A percentile compares a stretch with the other conserved stretches of the same genome.
phyloP scores from a whole-genome alignment of 495 filamentous ascomycete genomes.

The Daldinia caldariorum region DNA sequence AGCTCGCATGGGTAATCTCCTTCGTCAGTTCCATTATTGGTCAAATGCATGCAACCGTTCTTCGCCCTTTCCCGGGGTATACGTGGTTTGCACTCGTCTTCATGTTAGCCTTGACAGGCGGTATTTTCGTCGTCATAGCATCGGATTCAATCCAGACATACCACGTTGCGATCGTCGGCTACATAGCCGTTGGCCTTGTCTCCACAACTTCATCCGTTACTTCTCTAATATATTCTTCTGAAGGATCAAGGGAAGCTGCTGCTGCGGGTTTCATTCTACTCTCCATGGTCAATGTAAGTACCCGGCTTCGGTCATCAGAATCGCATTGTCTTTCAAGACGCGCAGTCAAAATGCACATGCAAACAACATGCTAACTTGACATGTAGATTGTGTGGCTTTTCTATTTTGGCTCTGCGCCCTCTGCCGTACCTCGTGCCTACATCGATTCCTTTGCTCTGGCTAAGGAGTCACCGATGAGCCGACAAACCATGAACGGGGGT shows the following conservation, averaged over 20 bases:
- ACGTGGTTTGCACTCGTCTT: slow-evolving; percentile 91
- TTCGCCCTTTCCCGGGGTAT: slow-evolving; percentile 74
- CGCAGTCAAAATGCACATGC: not conserved
- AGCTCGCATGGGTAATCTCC: slow-evolving; percentile 95
- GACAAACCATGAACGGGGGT: slow-evolving; percentile 72
- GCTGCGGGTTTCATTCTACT: slow-evolving; percentile 95
- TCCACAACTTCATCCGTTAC: slow-evolving; percentile 86
- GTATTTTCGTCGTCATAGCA: slow-evolving; percentile 79
- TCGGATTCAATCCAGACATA: slow-evolving; percentile 86
- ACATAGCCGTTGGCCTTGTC: slow-evolving; percentile 81
- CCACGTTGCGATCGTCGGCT: slow-evolving; percentile 91
- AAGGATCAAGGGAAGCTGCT: slow-evolving; percentile 81
- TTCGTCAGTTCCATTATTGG: slow-evolving; percentile 87
- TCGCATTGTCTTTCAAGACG: not conserved
- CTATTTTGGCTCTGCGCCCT: slow-evolving; percentile 94
- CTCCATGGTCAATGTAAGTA: slow-evolving; percentile 88
- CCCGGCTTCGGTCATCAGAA: not conserved
- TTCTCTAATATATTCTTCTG: slow-evolving; percentile 74
- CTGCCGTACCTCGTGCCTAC: slow-evolving; percentile 86
- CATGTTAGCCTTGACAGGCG: slow-evolving; percentile 82
- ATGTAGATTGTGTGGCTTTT: slow-evolving; percentile 95
- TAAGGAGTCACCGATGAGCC: slow-evolving; percentile 77
- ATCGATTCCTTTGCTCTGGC: slow-evolving; percentile 95
- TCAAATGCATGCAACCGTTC: slow-evolving; percentile 52
- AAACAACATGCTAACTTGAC: slow-evolving; percentile 27